Evolutionary conservation across 2,329 filamentous ascomycete species (phyloP).

Genomic region (Alternaria sp.): DNA sequence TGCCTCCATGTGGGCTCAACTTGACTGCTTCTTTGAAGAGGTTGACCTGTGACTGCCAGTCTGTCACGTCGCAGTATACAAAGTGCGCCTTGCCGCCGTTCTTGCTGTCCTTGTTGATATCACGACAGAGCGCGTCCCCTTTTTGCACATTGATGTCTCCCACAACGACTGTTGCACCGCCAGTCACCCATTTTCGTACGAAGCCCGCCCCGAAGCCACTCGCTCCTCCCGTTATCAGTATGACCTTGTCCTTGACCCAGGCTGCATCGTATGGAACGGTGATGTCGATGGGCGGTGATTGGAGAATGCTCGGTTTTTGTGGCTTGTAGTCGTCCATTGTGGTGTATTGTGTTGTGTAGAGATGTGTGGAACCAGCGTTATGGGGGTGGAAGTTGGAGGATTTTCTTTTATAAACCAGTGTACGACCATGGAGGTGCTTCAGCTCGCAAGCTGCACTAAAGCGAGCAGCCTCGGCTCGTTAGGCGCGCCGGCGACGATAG

Average conservation of each 20-base stretch:
- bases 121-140: constrained; percentile 64
- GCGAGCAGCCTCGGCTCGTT: constrained; percentile 1
- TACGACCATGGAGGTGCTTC: background rate
- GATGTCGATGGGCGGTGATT: constrained; percentile 52
- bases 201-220: constrained; percentile 53
- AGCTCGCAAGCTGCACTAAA: constrained; percentile 1
- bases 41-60: constrained; percentile 69
- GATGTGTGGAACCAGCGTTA: background rate
- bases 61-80: constrained; percentile 69
- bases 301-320: constrained; percentile 37
- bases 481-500: background rate
- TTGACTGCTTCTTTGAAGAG: constrained; percentile 68
- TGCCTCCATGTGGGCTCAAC: constrained; percentile 63
- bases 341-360: background rate
- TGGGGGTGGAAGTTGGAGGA: background rate
- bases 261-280: constrained; percentile 46
- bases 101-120: constrained; percentile 56
- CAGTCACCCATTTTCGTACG: constrained; percentile 48
- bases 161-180: constrained; percentile 66
- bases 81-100: constrained; percentile 62
- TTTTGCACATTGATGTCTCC: constrained; percentile 67
- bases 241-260: constrained; percentile 51
- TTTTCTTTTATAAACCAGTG: background rate
- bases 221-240: constrained; percentile 53
- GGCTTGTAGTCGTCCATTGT: constrained; percentile 37